These are phyloP conservation scores for Voacanga thouarsii DNA, from an alignment of 257 asterid species.

Conservation along the genomic window DNA sequence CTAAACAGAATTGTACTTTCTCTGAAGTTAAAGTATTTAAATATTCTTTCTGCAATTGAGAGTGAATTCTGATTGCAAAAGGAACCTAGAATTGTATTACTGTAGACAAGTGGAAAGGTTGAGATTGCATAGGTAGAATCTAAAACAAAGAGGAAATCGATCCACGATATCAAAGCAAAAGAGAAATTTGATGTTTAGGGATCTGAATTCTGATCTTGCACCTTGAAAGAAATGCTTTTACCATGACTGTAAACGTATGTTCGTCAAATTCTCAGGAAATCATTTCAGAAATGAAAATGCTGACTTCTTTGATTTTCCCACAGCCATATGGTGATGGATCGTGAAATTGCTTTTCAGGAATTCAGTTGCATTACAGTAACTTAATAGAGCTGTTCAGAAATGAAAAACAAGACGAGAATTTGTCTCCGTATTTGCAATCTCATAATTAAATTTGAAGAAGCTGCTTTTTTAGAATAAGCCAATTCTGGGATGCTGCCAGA, in stretches of 20 bases:
- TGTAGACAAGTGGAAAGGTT: not conserved
- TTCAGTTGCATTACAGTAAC: no score
- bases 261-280: not conserved
- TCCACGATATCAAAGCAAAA: not conserved
- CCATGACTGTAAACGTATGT: not conserved
- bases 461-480: not conserved
- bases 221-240: not conserved
- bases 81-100: not conserved
- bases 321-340: not conserved
- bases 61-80: not conserved
- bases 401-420: no score
- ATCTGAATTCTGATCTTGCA: not conserved
- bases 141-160: not conserved
- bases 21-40: not conserved
- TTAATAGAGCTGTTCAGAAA: no score
- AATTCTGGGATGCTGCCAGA: not conserved
- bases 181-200: not conserved
- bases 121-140: not conserved
- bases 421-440: not conserved
- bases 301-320: not conserved
- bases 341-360: not conserved
- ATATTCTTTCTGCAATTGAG: not conserved
- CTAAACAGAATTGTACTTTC: not conserved
- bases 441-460: not conserved
- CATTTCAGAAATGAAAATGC: not conserved